These are phyloP conservation scores for Artemisia annua DNA, from an alignment of 129 eudicot species.

Conservation along the genomic window DNA sequence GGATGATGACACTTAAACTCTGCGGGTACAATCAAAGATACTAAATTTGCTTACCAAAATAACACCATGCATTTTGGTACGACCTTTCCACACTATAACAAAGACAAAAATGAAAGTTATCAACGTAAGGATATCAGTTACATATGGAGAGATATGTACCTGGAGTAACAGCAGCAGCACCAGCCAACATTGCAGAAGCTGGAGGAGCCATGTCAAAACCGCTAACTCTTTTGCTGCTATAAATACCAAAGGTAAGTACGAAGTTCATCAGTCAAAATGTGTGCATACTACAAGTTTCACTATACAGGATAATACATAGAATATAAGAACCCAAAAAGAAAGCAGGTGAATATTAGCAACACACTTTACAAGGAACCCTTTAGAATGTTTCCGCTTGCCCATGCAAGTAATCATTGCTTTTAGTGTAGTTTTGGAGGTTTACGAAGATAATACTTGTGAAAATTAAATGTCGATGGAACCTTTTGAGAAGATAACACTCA, in stretches of 20 bases:
- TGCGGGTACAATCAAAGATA: conserved; percentile 43
- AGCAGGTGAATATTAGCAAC: not conserved
- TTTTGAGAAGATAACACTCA: not conserved
- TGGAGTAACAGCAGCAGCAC: conserved; percentile 63
- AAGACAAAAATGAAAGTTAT: conserved; percentile 52
- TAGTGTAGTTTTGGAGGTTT: too few species aligned
- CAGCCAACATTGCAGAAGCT: conserved; percentile 79
- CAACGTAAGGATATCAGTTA: conserved; percentile 20
- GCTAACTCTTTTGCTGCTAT: conserved; percentile 86
- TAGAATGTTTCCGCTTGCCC: not conserved
- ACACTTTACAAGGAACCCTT: not conserved
- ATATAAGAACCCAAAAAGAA: too few species aligned
- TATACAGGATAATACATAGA: not conserved
- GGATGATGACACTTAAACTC: conserved; percentile 44
- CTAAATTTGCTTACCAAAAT: conserved; percentile 83
- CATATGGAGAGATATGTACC: conserved; percentile 48
- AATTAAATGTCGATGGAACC: not conserved
- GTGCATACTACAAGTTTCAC: not conserved
- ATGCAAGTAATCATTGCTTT: too few species aligned
- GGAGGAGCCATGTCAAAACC: conserved; percentile 99
- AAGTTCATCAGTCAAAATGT: not conserved
- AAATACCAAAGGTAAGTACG: conserved; percentile 19
- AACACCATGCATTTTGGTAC: conserved; percentile 80
- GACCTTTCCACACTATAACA: conserved; percentile 84
- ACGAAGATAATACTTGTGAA: too few species aligned